These are phyloP conservation scores for Aureobasidium sp. DNA, from an alignment of 2,329 filamentous ascomycete genomes.

Conservation along the genomic window DNA sequence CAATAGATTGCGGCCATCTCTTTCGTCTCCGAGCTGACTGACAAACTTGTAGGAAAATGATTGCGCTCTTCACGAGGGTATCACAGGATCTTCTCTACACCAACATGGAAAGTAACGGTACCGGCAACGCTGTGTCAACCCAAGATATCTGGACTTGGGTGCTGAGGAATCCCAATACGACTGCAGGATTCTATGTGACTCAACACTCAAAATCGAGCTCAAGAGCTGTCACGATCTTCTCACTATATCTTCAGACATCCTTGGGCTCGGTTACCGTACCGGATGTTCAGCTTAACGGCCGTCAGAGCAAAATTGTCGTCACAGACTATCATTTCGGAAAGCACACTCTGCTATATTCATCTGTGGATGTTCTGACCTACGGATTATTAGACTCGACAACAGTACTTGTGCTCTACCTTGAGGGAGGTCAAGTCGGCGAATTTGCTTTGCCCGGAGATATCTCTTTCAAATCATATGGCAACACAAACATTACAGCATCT, in stretches of 20 bases:
- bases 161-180: slow-evolving; percentile 52
- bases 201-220: slow-evolving; percentile 50
- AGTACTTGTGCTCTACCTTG: slow-evolving; percentile 18
- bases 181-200: slow-evolving; percentile 53
- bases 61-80: slow-evolving; percentile 54
- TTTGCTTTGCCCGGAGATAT: slow-evolving; percentile 18
- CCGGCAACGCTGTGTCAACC: slow-evolving; percentile 40
- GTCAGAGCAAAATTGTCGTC: slow-evolving; percentile 56
- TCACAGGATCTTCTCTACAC: slow-evolving; percentile 53
- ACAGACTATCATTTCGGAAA: slow-evolving; percentile 52
- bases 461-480: slow-evolving; percentile 14
- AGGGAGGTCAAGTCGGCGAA: slow-evolving; percentile 19
- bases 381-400: slow-evolving; percentile 28
- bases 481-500: slow-evolving; percentile 16
- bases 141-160: slow-evolving; percentile 48
- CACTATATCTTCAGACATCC: slow-evolving; percentile 50
- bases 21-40: background rate
- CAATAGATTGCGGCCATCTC: background rate
- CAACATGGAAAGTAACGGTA: slow-evolving; percentile 45
- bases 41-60: slow-evolving; percentile 39
- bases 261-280: slow-evolving; percentile 50
- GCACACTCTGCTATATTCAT: slow-evolving; percentile 49
- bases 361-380: slow-evolving; percentile 48
- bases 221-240: slow-evolving; percentile 46
- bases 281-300: slow-evolving; percentile 52